Percentiles rank a stretch among this genome's conserved stretches.
Conservation (phyloP, 768 basidiomycete genomes). For the Suillus fuscotomentosus region DNA sequence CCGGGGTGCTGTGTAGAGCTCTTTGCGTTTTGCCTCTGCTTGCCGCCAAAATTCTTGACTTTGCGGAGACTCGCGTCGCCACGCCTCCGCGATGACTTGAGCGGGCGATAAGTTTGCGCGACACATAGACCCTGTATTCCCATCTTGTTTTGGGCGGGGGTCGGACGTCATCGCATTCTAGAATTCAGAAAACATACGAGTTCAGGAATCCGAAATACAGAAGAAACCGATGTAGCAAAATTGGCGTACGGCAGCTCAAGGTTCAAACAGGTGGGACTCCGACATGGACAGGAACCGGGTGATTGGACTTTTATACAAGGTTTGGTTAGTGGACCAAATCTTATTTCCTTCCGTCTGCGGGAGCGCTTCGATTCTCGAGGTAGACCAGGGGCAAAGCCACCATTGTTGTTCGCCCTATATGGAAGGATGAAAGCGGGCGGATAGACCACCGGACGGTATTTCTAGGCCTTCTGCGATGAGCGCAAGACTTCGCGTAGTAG, state of each 20-base stretch:
- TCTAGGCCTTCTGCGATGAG: slow-evolving; percentile 33
- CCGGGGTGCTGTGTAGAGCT: slow-evolving; percentile 42
- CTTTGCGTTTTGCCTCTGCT: slow-evolving; percentile 45
- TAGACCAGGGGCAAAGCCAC: slow-evolving; percentile 13
- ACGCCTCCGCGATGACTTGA: slow-evolving; percentile 66
- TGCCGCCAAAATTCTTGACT: slow-evolving; percentile 61
- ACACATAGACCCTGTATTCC: slow-evolving; percentile 26
- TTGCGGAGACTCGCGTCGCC: slow-evolving; percentile 61
- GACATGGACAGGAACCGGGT: slow-evolving; percentile 28
- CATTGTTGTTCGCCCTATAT: slow-evolving; percentile 32
- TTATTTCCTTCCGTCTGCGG: slow-evolving; percentile 27
- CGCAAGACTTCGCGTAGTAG: slow-evolving; percentile 21
- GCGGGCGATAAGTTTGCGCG: slow-evolving; percentile 45
- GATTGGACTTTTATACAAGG: slow-evolving; percentile 35
- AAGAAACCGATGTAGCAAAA: slow-evolving; percentile 29
- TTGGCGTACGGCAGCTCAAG: slow-evolving; percentile 37
- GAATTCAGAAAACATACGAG: slow-evolving; percentile 24
- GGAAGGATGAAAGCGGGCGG: slow-evolving; percentile 33
- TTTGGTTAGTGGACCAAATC: slow-evolving; percentile 28
- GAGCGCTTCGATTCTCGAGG: slow-evolving; percentile 19
- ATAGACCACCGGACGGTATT: slow-evolving; percentile 28
- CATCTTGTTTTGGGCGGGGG: slow-evolving; percentile 34
- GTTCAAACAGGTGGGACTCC: slow-evolving; percentile 27
- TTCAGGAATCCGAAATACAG: slow-evolving; percentile 22
- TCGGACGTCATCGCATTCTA: slow-evolving; percentile 37